Evolutionary conservation across 257 asterid species (phyloP).

Genomic region (Forsythia suspensa): DNA sequence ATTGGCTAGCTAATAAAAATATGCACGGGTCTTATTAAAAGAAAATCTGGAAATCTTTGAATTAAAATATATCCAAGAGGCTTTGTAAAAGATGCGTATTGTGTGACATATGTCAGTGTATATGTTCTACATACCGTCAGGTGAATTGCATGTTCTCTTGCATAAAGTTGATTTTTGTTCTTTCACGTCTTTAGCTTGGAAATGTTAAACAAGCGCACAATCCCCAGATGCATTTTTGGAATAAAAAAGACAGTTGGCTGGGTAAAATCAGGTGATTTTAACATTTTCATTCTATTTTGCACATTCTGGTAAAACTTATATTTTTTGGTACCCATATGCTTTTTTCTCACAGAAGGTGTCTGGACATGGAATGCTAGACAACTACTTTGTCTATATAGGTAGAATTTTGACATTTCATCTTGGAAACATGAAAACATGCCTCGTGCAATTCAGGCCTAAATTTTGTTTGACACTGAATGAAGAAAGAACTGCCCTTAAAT

Average conservation of each 20-base stretch:
- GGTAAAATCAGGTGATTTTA: neutral
- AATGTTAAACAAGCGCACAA: neutral
- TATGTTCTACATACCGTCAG: neutral
- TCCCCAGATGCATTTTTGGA: neutral
- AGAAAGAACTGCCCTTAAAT: neutral
- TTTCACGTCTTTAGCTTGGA: neutral
- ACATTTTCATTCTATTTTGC: neutral
- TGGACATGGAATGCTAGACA: neutral
- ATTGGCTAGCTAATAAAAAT: neutral
- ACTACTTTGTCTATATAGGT: neutral
- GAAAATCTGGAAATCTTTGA: neutral
- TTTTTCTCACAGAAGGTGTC: neutral
- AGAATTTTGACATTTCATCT: neutral
- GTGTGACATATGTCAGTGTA: neutral
- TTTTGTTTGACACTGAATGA: neutral
- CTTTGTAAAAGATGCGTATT: neutral
- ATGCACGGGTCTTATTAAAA: neutral
- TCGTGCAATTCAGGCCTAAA: neutral
- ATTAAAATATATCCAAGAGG: neutral
- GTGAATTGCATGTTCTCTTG: neutral
- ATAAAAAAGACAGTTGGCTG: neutral
- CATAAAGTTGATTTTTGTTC: neutral
- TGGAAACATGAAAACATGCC: neutral
- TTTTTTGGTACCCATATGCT: neutral
- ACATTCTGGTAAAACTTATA: neutral